Evolutionary conservation across 768 basidiomycete species (phyloP).

Genomic region (Fomitopsis serialis): DNA sequence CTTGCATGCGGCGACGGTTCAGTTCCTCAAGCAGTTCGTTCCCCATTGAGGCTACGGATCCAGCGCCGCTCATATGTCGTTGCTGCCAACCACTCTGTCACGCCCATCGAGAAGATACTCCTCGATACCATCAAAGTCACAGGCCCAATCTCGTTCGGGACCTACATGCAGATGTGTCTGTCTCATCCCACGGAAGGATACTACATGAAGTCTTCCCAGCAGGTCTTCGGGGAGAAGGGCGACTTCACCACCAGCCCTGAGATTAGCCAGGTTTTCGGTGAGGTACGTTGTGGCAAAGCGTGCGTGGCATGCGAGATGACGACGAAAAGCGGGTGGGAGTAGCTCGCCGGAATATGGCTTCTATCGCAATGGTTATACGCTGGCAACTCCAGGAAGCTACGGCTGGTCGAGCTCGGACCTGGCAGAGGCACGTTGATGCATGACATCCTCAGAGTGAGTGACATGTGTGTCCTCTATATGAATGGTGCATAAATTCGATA

Average conservation of each 20-base stretch:
- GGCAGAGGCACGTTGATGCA: slow-evolving; percentile 90
- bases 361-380: slow-evolving; percentile 65
- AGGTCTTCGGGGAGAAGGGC: slow-evolving; percentile 80
- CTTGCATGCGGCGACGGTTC: too few species aligned
- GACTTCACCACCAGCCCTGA: slow-evolving; percentile 98
- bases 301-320: slow-evolving; percentile 27
- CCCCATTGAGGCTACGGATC: too few species aligned
- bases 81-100: not conserved
- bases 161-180: slow-evolving; percentile 90
- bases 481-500: not conserved
- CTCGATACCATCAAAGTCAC: slow-evolving; percentile 73
- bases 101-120: slow-evolving; percentile 55
- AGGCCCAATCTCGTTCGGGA: slow-evolving; percentile 83
- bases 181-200: slow-evolving; percentile 90
- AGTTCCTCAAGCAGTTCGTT: too few species aligned
- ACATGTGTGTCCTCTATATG: not conserved
- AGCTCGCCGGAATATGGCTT: slow-evolving; percentile 89
- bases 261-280: slow-evolving; percentile 94
- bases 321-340: slow-evolving; percentile 26
- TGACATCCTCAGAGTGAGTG: slow-evolving; percentile 78
- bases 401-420: slow-evolving; percentile 89
- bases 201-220: slow-evolving; percentile 71
- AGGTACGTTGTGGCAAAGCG: slow-evolving; percentile 49
- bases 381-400: slow-evolving; percentile 43
- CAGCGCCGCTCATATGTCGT: not conserved